Evolutionary conservation across 768 basidiomycete genomes (phyloP).

Genomic region (Termitomyces sp.): DNA sequence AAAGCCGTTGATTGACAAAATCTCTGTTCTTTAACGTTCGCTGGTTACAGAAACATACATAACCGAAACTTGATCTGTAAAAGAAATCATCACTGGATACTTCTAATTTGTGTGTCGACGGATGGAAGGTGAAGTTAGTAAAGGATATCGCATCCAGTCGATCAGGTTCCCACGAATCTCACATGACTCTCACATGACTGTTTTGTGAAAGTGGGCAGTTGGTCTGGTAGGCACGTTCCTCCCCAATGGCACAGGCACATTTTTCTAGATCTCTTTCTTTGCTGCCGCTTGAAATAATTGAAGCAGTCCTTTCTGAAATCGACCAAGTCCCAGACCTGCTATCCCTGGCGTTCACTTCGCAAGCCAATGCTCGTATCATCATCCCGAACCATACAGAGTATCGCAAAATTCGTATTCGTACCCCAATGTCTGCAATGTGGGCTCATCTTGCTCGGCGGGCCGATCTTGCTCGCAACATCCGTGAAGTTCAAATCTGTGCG

Average conservation of each 20-base stretch:
- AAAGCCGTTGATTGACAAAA: background rate
- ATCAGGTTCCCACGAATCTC: too few relatives aligned
- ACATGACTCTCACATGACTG: too few relatives aligned
- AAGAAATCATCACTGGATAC: too few relatives aligned
- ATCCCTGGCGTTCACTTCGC: conserved; percentile 40
- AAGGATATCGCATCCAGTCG: too few relatives aligned
- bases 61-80: background rate
- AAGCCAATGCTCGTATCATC: conserved; percentile 28
- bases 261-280: background rate
- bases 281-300: conserved; percentile 39
- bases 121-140: too few relatives aligned
- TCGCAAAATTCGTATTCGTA: conserved; percentile 40
- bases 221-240: background rate
- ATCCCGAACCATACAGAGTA: conserved; percentile 48
- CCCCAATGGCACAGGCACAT: background rate
- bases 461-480: conserved; percentile 44
- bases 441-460: conserved; percentile 44
- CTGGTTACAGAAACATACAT: background rate
- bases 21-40: background rate
- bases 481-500: conserved; percentile 41
- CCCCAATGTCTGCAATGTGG: conserved; percentile 37
- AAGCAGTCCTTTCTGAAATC: conserved; percentile 41
- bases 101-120: too few relatives aligned
- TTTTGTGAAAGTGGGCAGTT: background rate
- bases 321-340: conserved; percentile 36